phyloP scores from a whole-genome alignment of 495 filamentous ascomycete species.

The Penicillium herquei region DNA sequence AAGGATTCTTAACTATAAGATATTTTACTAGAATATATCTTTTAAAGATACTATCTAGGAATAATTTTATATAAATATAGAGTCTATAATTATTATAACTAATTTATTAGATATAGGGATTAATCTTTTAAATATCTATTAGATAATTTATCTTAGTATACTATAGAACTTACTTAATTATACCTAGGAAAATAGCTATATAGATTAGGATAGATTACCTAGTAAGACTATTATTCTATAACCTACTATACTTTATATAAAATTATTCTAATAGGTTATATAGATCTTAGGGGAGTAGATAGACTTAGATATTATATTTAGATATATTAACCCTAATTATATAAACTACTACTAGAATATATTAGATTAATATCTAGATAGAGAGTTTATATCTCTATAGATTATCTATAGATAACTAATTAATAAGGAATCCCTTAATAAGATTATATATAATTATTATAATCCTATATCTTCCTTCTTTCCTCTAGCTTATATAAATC shows the following conservation, averaged over 20 bases:
- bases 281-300: background rate
- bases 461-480: too few relatives aligned
- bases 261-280: background rate
- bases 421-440: too few relatives aligned
- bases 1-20: background rate
- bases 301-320: background rate
- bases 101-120: background rate
- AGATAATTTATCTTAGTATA: background rate
- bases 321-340: background rate
- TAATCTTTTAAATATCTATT: background rate
- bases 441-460: too few relatives aligned
- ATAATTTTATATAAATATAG: background rate
- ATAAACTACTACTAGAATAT: background rate
- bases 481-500: too few relatives aligned
- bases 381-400: too few relatives aligned
- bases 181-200: background rate
- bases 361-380: conserved; percentile 1
- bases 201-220: background rate
- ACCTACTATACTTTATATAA: background rate
- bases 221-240: background rate
- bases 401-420: too few relatives aligned
- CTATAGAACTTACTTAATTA: background rate
- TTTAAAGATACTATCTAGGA: background rate
- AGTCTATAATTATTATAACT: background rate
- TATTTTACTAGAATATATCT: background rate